Base-by-base conservation (phyloP, 495 filamentous ascomycete species). In the Penicillium lividum region DNA sequence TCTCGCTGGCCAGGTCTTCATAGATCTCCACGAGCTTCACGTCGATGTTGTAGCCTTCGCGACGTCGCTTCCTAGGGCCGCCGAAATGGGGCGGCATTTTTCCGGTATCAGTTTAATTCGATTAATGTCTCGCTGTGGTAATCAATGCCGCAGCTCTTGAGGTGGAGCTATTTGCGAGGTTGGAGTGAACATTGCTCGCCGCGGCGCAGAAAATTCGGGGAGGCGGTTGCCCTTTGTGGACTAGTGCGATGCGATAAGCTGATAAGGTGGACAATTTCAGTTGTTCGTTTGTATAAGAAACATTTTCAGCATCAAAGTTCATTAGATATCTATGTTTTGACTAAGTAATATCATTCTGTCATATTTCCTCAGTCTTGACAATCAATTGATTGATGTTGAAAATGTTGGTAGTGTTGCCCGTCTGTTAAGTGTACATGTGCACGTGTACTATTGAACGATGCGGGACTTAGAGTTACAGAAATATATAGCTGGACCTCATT, bases 1-100 rank as follows among this genome's bases (percentile, higher is more conserved):
- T 76, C 44, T 80, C 75, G 63, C 68, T 81, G 48, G 80, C 78
- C 53, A 83, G 74, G 63, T 84, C 81, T 49, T 84, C 81, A 55
- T 81, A 84, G 48, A 82, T 81, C 63, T 82, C 81, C 11, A 83
- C 75, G 54, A 79, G 67, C 60, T 81, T 77, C 33, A 69, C 70
- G 63, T 81, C 73, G 58, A 81, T 67, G 57, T 75, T 76, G 67
- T 73, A 67, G 27, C 61, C 53, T 62, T 82, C 79, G 59, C 80
- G 71, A 46, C 69, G 72, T 53, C 81, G 72, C 63, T 83, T 82
- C 56, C 68, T 79, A 30, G 74, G 64, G 42, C 56, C 64, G 60
- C 50, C 59, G 18, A 56, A 30, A 54, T 65, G 56, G 50, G 56
- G 65, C 29, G 62, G 65, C 72, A 73, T 72, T 63, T 59, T 52